Evolutionary conservation across 2,329 filamentous ascomycete species (phyloP).

Genomic region (Neonectria punicea): DNA sequence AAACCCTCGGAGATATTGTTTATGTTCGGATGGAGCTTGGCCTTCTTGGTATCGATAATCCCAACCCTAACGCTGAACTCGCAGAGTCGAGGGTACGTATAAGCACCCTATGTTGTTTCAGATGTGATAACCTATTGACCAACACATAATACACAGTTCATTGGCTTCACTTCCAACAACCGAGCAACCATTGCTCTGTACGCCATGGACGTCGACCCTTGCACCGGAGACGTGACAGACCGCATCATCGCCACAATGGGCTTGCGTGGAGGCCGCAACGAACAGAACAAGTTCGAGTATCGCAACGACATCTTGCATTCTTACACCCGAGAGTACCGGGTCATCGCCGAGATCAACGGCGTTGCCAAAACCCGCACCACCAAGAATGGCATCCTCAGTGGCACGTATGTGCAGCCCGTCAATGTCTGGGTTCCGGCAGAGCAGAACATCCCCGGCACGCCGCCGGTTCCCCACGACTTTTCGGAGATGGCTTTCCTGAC

Average conservation of each 20-base stretch:
- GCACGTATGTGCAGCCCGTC: constrained; percentile 50
- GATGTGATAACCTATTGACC: not conserved
- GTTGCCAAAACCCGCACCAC: constrained; percentile 44
- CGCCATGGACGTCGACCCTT: constrained; percentile 51
- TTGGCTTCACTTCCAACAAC: constrained; percentile 49
- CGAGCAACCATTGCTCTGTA: constrained; percentile 46
- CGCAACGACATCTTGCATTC: constrained; percentile 46
- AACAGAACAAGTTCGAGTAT: constrained; percentile 51
- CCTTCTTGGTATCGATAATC: constrained; percentile 49
- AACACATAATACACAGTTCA: constrained; percentile 34
- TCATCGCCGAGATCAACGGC: constrained; percentile 48
- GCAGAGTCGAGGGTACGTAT: constrained; percentile 48
- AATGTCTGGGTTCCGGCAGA: constrained; percentile 50
- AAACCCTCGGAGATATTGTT: constrained; percentile 45
- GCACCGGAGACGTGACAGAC: constrained; percentile 48
- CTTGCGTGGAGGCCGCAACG: constrained; percentile 42
- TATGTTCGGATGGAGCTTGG: constrained; percentile 51
- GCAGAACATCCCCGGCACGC: constrained; percentile 48
- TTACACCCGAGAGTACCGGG: constrained; percentile 51
- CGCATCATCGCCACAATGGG: constrained; percentile 48
- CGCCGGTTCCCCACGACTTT: constrained; percentile 49
- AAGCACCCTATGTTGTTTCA: not conserved
- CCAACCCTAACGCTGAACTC: constrained; percentile 49
- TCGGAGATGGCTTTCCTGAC: constrained; percentile 50
- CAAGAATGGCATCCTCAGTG: constrained; percentile 49